These are phyloP conservation scores for Dioscorea alata DNA, from an alignment of 106 monocot species.

Conservation along the genomic window DNA sequence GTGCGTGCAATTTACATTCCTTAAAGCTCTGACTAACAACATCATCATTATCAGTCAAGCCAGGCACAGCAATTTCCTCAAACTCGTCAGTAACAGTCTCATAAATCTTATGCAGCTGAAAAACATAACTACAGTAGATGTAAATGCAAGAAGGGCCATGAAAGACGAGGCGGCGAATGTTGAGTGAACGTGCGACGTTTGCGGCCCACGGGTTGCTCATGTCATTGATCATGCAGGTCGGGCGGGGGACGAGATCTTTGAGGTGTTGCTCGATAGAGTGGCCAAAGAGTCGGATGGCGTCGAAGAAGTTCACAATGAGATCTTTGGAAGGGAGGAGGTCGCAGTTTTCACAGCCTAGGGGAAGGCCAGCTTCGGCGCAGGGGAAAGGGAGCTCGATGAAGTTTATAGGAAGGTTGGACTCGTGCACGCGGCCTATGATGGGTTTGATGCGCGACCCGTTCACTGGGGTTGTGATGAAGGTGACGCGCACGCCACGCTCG, in stretches of 20 bases:
- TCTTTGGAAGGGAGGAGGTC: constrained; percentile 11
- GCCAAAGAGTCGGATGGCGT: constrained; percentile 14
- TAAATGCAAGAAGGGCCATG: constrained; percentile 29
- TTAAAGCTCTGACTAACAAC: constrained; percentile 1
- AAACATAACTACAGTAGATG: constrained; percentile 13
- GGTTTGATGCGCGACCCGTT: constrained; percentile 34
- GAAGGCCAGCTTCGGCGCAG: constrained; percentile 25
- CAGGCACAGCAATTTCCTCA: constrained; percentile 29
- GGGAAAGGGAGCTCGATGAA: constrained; percentile 44
- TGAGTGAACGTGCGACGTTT: constrained; percentile 14
- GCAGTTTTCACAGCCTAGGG: constrained; percentile 37
- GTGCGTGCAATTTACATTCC: constrained; percentile 19
- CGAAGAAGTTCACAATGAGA: constrained; percentile 8
- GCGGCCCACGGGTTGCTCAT: constrained; percentile 24
- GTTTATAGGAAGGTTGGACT: constrained; percentile 13
- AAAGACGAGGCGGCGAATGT: constrained; percentile 37
- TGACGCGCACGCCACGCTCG: constrained; percentile 33
- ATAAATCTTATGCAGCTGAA: constrained; percentile 7
- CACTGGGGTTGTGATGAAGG: constrained; percentile 44
- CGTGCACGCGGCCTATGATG: constrained; percentile 10
- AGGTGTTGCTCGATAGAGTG: constrained; percentile 21
- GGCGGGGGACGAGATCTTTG: not conserved
- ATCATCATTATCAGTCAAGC: constrained; percentile 12
- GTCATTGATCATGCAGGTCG: constrained; percentile 46
- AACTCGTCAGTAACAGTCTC: constrained; percentile 7